Evolutionary conservation across 2,329 filamentous ascomycete species (phyloP).

Genomic region (Eutypa lata): DNA sequence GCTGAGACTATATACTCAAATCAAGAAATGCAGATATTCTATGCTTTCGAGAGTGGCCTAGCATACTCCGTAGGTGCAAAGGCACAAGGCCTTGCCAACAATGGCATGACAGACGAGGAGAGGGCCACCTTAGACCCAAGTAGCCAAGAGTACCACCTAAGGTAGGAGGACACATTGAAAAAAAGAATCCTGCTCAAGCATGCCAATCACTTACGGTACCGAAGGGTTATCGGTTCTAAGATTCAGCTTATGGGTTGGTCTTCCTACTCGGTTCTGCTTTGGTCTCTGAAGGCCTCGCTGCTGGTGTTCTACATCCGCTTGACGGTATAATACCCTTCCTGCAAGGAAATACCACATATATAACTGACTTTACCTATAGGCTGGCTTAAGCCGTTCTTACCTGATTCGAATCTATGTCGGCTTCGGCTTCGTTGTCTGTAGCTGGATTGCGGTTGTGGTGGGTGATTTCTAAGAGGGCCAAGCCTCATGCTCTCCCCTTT

Average conservation of each 20-base stretch:
- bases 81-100: slow-evolving; percentile 50
- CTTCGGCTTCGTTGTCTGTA: slow-evolving; percentile 40
- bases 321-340: slow-evolving; percentile 26
- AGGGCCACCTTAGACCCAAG: slow-evolving; percentile 37
- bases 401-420: slow-evolving; percentile 42
- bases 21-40: slow-evolving; percentile 39
- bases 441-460: slow-evolving; percentile 41
- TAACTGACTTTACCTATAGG: slow-evolving; percentile 24
- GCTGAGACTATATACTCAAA: slow-evolving; percentile 3
- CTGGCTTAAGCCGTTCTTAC: slow-evolving; percentile 37
- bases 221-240: slow-evolving; percentile 48
- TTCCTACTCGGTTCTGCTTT: slow-evolving; percentile 49
- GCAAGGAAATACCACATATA: neutral
- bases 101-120: slow-evolving; percentile 49
- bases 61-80: slow-evolving; percentile 46
- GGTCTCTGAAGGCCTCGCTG: slow-evolving; percentile 52
- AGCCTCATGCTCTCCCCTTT: too few species aligned
- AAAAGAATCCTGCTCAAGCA: too few species aligned
- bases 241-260: slow-evolving; percentile 53
- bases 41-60: slow-evolving; percentile 45
- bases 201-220: neutral
- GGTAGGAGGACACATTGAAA: slow-evolving; percentile 12
- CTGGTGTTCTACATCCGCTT: slow-evolving; percentile 52
- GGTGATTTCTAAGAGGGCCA: too few species aligned
- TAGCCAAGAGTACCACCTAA: slow-evolving; percentile 40